A percentile compares a stretch with the other conserved stretches of the same genome.
Evolutionary conservation across 352 stramenopile genomes (phyloP).

Genomic region (Pythium vanterpoolii): DNA sequence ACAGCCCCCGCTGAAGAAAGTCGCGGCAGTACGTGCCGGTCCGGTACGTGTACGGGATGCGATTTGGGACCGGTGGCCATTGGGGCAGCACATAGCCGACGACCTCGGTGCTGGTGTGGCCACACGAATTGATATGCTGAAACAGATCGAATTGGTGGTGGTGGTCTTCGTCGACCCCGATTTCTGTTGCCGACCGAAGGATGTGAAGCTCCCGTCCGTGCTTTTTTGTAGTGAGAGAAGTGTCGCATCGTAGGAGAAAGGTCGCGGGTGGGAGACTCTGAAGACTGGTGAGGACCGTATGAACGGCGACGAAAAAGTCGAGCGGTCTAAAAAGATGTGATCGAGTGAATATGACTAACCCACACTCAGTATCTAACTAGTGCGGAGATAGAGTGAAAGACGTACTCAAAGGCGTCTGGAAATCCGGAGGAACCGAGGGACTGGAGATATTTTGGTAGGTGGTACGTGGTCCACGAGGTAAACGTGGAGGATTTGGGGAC

Average conservation of each 20-base stretch:
- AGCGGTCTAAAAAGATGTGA: conserved; percentile 7
- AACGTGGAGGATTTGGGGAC: conserved; percentile 31
- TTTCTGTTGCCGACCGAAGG: conserved; percentile 14
- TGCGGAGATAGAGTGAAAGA: not conserved
- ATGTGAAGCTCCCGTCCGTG: conserved; percentile 13
- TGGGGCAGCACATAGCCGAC: conserved; percentile 31
- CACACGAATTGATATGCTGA: conserved; percentile 25
- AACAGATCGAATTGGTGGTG: conserved; percentile 38
- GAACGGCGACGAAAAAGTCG: conserved; percentile 15
- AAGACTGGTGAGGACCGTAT: conserved; percentile 19
- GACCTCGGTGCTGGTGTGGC: conserved; percentile 1
- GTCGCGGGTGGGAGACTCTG: conserved; percentile 16
- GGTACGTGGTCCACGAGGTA: conserved; percentile 44
- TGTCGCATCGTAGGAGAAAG: conserved; percentile 12
- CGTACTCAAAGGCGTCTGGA: conserved; percentile 59
- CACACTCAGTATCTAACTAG: not conserved
- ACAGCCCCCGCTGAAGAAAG: conserved; percentile 47
- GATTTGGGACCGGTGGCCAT: conserved; percentile 40
- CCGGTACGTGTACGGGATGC: conserved; percentile 56
- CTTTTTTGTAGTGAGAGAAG: not conserved
- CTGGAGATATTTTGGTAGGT: conserved; percentile 42
- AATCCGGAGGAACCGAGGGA: conserved; percentile 29
- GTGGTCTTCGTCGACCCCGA: conserved; percentile 24
- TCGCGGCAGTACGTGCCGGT: conserved; percentile 49
- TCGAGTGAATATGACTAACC: not conserved